Evolutionary conservation across 179 eudicot genomes (phyloP).

Genomic region (Vitellaria paradoxa): DNA sequence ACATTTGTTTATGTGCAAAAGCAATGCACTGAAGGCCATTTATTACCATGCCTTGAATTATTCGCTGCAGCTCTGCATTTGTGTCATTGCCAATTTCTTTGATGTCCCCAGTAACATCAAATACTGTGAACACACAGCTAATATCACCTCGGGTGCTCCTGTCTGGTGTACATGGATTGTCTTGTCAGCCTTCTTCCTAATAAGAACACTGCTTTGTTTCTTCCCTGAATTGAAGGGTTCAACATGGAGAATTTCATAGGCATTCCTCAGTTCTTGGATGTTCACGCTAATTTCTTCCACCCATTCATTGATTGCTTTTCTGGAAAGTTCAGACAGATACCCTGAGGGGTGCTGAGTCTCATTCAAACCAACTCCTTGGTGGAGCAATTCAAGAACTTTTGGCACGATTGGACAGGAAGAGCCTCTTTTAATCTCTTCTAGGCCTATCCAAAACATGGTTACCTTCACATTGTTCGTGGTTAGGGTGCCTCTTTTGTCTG

Average conservation of each 20-base stretch:
- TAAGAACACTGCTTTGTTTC: background rate
- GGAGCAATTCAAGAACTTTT: background rate
- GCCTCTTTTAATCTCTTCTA: background rate
- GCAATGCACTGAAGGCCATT: constrained; percentile 1
- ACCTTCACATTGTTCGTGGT: background rate
- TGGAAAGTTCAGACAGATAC: background rate
- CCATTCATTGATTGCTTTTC: background rate
- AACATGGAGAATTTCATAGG: background rate
- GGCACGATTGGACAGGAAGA: background rate
- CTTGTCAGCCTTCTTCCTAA: background rate
- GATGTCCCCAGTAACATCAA: background rate
- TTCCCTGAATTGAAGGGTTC: constrained; percentile 1
- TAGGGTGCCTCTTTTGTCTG: constrained; percentile 10
- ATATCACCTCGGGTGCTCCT: constrained; percentile 4
- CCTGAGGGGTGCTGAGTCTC: background rate
- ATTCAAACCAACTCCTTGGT: constrained; percentile 5
- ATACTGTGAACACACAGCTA: background rate
- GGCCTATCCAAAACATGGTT: constrained; percentile 5
- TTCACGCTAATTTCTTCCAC: background rate
- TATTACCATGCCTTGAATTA: background rate
- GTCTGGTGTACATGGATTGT: background rate
- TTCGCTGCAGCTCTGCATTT: background rate
- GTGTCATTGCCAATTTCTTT: background rate
- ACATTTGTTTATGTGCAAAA: background rate
- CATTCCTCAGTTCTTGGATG: background rate